phyloP scores from a whole-genome alignment of 768 basidiomycete species.

The Lanmaoa pseudosensibilis region DNA sequence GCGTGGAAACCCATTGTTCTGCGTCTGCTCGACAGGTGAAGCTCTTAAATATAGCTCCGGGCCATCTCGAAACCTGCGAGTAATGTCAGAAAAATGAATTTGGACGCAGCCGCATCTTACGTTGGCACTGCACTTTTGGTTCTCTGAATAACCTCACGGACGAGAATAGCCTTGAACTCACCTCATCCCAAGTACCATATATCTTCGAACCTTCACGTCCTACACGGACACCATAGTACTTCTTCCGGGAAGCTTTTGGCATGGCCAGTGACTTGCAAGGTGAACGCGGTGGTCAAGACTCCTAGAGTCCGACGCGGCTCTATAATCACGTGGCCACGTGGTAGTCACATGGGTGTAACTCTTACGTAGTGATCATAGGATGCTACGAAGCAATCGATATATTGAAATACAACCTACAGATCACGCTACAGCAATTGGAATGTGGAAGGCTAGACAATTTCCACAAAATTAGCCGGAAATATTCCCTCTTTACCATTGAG shows the following conservation, averaged over 20 bases:
- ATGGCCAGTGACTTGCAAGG: constrained; percentile 13
- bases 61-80: constrained; percentile 52
- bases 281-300: background rate
- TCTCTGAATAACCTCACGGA: background rate
- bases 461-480: constrained; percentile 87
- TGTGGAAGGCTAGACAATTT: constrained; percentile 42
- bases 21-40: constrained; percentile 48
- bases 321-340: background rate
- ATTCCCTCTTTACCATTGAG: constrained; percentile 57
- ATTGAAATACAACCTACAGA: constrained; percentile 2
- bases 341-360: background rate
- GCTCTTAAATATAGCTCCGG: constrained; percentile 52
- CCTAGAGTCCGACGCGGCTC: background rate
- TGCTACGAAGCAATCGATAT: background rate
- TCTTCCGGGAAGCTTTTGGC: constrained; percentile 35
- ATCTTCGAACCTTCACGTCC: constrained; percentile 60
- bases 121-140: constrained; percentile 46
- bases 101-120: constrained; percentile 25
- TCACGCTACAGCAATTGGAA: background rate
- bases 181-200: constrained; percentile 62
- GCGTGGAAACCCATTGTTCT: constrained; percentile 45
- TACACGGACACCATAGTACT: constrained; percentile 61
- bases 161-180: constrained; percentile 23
- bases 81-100: background rate
- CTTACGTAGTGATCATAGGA: no score